Evolutionary conservation across 2,329 filamentous ascomycete genomes (phyloP), one percentile per base, ranked within the genome.

Genomic region (Cordyceps tenuipes): DNA sequence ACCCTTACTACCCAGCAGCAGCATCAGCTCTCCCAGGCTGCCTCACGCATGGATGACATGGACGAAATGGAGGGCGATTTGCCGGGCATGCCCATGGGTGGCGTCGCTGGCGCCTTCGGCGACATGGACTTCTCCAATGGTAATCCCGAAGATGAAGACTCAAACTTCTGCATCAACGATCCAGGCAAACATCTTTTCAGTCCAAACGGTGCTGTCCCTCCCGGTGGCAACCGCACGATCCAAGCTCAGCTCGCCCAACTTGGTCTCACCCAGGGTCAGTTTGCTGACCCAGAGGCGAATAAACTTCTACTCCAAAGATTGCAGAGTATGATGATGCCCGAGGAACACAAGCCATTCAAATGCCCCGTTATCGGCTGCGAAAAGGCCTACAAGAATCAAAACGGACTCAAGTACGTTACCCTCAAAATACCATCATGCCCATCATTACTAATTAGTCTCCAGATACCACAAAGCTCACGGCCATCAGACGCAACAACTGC

Each of bases 351-450:
- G 76, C 94, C 94, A 0, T 99, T 96, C 80, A 90, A 92, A 72
- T 99, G 94, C 69, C 94, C 94, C 1, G 94, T 99, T 55, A 96
- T 99, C 71, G 94, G 94, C 6, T 99, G 94, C 70, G 94, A 97
- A 74, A 99, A 99, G 79, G 93, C 94, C 0, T 99, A 99, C 78
- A 99, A 99, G 81, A 99, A 99, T 73, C 94, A 97, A 72, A 99
- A 99, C 67, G 94, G 94, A 54, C 80, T 99, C 60, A 99, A 97
- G 83, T 99, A 91, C 67, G 78, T 76, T 63, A 59, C 31, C n/a
- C 52, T 15, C 23, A 19, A n/a, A 15, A 44, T 36, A 54, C 39
- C 49, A 41, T 34, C n/a, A 54, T 63, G 50, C n/a, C 44, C 26
- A 51, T 46, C 41, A 17, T 21, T 60, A 68, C 69, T 75, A 67